phyloP scores from a whole-genome alignment of 2,329 filamentous ascomycete species.

The Scleromitrula shiraiana region DNA sequence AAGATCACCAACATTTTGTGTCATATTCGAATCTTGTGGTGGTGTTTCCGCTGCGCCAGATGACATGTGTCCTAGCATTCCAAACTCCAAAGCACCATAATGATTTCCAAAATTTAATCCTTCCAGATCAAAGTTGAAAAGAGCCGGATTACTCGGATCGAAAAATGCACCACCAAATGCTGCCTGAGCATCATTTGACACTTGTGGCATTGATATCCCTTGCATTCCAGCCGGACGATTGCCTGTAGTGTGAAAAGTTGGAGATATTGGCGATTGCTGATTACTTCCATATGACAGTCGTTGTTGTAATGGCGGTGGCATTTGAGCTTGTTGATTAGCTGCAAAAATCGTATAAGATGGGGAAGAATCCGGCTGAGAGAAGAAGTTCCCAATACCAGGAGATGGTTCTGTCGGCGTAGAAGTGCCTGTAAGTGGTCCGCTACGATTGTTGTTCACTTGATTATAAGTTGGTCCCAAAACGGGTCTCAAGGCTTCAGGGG shows the following conservation, averaged over 20 bases:
- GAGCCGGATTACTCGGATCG: slow-evolving; percentile 81
- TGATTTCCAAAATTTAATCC: slow-evolving; percentile 93
- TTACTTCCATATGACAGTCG: slow-evolving; percentile 47
- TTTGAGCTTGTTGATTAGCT: slow-evolving; percentile 37
- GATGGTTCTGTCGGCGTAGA: slow-evolving; percentile 27
- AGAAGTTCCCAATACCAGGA: slow-evolving; percentile 25
- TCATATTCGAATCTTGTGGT: slow-evolving; percentile 50
- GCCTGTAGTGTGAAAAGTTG: slow-evolving; percentile 54
- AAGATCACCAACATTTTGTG: slow-evolving; percentile 37
- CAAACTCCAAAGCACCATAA: slow-evolving; percentile 91
- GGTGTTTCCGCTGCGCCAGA: slow-evolving; percentile 78
- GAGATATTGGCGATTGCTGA: slow-evolving; percentile 67
- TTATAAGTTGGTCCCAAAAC: slow-evolving; percentile 68
- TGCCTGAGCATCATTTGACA: slow-evolving; percentile 38
- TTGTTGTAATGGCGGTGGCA: slow-evolving; percentile 45
- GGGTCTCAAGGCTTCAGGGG: slow-evolving; percentile 80
- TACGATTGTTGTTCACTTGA: slow-evolving; percentile 37
- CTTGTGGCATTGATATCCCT: slow-evolving; percentile 33
- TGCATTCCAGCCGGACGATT: slow-evolving; percentile 41
- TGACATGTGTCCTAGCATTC: slow-evolving; percentile 93
- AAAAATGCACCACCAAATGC: slow-evolving; percentile 57
- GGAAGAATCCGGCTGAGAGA: slow-evolving; percentile 25
- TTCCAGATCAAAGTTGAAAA: slow-evolving; percentile 94
- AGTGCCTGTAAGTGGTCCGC: slow-evolving; percentile 15
- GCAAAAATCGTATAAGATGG: slow-evolving; percentile 34